Evolutionary conservation across 768 basidiomycete species (phyloP).

Genomic region (Mycena leptocephala): DNA sequence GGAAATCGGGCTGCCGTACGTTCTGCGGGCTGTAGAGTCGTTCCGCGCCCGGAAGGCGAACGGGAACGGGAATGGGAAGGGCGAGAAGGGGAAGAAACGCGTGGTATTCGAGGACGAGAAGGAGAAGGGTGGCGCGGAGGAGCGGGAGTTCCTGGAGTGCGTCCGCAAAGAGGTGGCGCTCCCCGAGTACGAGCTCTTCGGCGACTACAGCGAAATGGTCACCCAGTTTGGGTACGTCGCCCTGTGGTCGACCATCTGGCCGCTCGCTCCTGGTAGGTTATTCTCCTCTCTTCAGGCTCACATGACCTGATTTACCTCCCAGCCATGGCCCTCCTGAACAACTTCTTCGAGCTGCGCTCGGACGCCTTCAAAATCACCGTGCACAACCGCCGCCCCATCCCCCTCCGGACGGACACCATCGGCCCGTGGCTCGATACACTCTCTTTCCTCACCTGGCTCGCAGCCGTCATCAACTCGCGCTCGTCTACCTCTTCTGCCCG

Average conservation of each 20-base stretch:
- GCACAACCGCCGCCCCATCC: slow-evolving; percentile 88
- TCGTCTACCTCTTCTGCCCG: slow-evolving; percentile 89
- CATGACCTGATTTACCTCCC: slow-evolving; percentile 15
- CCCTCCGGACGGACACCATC: slow-evolving; percentile 90
- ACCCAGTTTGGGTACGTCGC: slow-evolving; percentile 95
- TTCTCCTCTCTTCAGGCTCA: slow-evolving; percentile 16
- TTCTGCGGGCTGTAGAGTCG: slow-evolving; percentile 72
- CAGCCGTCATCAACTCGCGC: slow-evolving; percentile 88
- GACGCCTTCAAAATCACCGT: slow-evolving; percentile 97
- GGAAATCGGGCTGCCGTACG: slow-evolving; percentile 88
- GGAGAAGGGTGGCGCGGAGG: slow-evolving; percentile 71
- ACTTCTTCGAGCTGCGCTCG: slow-evolving; percentile 91
- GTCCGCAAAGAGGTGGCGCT: slow-evolving; percentile 85
- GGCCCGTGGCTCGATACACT: slow-evolving; percentile 96
- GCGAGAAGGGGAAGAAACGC: slow-evolving; percentile 67
- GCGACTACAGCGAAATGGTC: slow-evolving; percentile 97
- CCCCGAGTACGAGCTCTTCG: slow-evolving; percentile 87
- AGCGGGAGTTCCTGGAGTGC: slow-evolving; percentile 84
- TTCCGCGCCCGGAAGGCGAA: slow-evolving; percentile 63
- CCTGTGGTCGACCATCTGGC: slow-evolving; percentile 96
- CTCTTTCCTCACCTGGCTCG: slow-evolving; percentile 91
- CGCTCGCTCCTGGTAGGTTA: slow-evolving; percentile 81
- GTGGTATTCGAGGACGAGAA: slow-evolving; percentile 83
- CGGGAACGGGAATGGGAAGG: slow-evolving; percentile 45
- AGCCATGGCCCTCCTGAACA: slow-evolving; percentile 93